phyloP scores from a whole-genome alignment of 768 basidiomycete species.

The Phanerochaete carnosa region DNA sequence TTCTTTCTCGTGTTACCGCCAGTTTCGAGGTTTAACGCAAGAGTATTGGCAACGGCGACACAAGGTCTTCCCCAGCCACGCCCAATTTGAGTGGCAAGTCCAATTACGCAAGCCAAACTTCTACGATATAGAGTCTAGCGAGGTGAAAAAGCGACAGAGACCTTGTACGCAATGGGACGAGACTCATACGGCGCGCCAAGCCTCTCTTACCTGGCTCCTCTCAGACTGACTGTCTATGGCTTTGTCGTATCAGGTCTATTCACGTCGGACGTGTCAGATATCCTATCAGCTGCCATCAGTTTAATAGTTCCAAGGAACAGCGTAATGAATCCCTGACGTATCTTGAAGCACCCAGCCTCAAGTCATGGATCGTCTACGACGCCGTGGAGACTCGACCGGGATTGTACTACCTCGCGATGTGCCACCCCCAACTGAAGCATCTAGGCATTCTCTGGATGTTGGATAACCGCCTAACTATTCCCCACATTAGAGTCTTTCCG shows the following conservation, averaged over 20 bases:
- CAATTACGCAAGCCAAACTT: neutral
- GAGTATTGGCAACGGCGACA: neutral
- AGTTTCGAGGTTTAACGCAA: neutral
- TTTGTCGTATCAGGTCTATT: neutral
- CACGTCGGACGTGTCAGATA: neutral
- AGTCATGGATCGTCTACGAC: neutral
- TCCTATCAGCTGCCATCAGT: neutral
- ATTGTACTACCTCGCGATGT: neutral
- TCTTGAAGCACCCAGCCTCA: neutral
- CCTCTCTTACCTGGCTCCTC: neutral
- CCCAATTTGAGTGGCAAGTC: neutral
- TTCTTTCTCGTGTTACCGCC: neutral
- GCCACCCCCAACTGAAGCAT: neutral
- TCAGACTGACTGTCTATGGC: neutral
- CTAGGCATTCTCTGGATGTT: neutral
- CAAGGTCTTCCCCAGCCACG: too few species aligned
- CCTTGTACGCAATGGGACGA: neutral
- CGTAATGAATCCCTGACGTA: neutral
- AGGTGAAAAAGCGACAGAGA: neutral
- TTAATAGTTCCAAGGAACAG: neutral
- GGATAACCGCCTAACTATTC: neutral
- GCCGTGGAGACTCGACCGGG: neutral
- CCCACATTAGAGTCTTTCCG: neutral
- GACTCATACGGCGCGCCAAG: neutral
- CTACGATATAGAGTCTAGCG: neutral